A percentile compares a stretch with the other conserved stretches of the same genome.
phyloP scores from a whole-genome alignment of 2,329 filamentous ascomycete genomes.

The Aspergillus pseudoterreus region DNA sequence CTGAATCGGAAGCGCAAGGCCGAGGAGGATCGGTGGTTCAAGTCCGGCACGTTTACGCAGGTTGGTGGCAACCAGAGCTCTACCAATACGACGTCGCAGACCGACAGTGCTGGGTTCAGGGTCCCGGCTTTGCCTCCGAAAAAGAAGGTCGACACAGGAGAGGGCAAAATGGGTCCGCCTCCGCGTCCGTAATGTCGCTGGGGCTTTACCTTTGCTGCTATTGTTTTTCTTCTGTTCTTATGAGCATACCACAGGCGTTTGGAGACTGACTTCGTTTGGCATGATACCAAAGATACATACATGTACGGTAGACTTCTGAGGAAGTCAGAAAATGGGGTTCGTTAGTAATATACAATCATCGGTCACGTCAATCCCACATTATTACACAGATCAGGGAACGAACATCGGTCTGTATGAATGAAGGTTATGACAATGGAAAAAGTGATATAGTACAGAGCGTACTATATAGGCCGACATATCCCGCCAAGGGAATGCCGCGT shows the following conservation, averaged over 20 bases:
- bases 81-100: conserved; percentile 16
- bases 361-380: too few relatives aligned
- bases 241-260: conserved; percentile 18
- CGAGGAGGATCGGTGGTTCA: conserved; percentile 95
- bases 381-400: too few relatives aligned
- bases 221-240: conserved; percentile 10
- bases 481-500: too few relatives aligned
- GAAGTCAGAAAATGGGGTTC: too few relatives aligned
- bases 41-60: conserved; percentile 94
- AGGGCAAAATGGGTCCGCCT: conserved; percentile 51
- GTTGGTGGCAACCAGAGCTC: conserved; percentile 49
- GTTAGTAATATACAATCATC: too few relatives aligned
- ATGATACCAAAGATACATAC: conserved; percentile 21
- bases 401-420: too few relatives aligned
- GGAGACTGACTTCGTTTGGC: conserved; percentile 7
- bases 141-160: conserved; percentile 69
- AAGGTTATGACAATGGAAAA: too few relatives aligned
- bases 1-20: conserved; percentile 86
- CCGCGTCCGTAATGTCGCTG: conserved; percentile 26
- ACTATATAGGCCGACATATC: too few relatives aligned
- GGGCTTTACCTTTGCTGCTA: conserved; percentile 5
- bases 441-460: too few relatives aligned
- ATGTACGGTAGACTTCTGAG: conserved; percentile 3
- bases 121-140: conserved; percentile 69
- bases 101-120: conserved; percentile 69